Evolutionary conservation across 305 asterid genomes (phyloP), one percentile per base, ranked within the genome.

Genomic region (Fraxinus baroniana): DNA sequence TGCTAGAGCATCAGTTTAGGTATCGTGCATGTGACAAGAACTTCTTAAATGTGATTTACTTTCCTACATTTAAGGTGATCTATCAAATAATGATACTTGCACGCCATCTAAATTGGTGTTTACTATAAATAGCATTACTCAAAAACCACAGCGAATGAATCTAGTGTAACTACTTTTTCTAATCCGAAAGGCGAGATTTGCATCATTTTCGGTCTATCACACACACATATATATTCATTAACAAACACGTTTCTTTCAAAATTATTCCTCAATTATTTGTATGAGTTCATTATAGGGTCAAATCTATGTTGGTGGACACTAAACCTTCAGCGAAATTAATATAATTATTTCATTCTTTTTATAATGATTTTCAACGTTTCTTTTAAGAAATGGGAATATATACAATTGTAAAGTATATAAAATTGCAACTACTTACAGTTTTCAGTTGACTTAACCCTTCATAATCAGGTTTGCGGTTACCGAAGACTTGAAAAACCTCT

Each of bases 371-470:
- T 41, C 52, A 9, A 41, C 17, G 9, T 41, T 41, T 41, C 17
- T 41, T 41, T 39, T 39, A 10, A 41, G 52, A 3, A 9, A 41
- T 39, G 13, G 49, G 10, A 41, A 36, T 36, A 36, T 36, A 36
- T 30, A 30, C 39, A 36, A 5, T 36, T 36, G 8, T 36, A 7
- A 36, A 36, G 8, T 36, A 6, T 36, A 35, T 35, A 35, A 35
- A 35, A 35, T 0, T 8, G 49, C 9, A 15, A 39, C 15, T 32
- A 81, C 90, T 80, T 64, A 86, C 91, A 20, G 78, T 39, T 83
- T 88, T 88, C 10, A 88, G 88, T 76, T 83, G 85, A 82, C 78
- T 83, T 76, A 88, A 79, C 35, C 52, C 80, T 9, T 86, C 87
- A n/a, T 46, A 60, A 71, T 85, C 82, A 81, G 84, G 76, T 4